Evolutionary conservation across 495 filamentous ascomycete species (phyloP), one percentile per base, ranked within the genome.

Genomic region (Copromyces sp.): DNA sequence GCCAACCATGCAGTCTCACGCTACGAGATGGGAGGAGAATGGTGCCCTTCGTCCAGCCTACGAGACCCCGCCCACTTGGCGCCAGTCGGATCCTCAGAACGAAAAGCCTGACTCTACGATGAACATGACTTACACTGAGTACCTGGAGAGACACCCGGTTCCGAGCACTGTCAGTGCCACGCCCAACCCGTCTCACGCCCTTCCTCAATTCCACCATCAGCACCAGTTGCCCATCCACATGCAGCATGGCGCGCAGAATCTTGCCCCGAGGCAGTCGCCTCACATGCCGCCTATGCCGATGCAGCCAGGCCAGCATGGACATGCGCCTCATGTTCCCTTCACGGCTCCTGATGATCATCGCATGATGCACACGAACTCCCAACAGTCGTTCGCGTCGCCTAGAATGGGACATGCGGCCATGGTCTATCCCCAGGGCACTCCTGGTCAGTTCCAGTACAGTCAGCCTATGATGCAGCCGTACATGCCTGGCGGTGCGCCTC

Each of bases 311-410:
- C 91, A 92, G 75, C 89, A 88, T 74, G 86, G 85, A 42, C 90
- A 89, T 71, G 87, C 83, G 16, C 88, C 89, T 39, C 86, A 84
- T 39, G 84, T 84, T 11, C 85, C 89, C 53, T 93, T 84, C 74
- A 86, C 89, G 76, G 88, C 89, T 73, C 87, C 89, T 74, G 93
- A 96, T 73, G 92, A 93, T 72, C 93, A 95, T 78, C 88, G 92
- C 70, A 95, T 97, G 92, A 87, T 94, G 79, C 93, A 92, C 45
- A 90, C 90, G 2, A 93, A 90, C 39, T 90, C 90, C 24, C 91
- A 90, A 1, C 91, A 94, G 71, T 91, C 93, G 1, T 89, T 83
- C 75, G 90, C 90, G 5, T 97, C 94, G 9, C 94, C 94, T 38
- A 87, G 94, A 42, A 86, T 94, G 78, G 88, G 89, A 69, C 90